A percentile compares a stretch with the other conserved stretches of the same genome.
phyloP scores from a whole-genome alignment of 768 basidiomycete species.

The Termitomyces sp. region DNA sequence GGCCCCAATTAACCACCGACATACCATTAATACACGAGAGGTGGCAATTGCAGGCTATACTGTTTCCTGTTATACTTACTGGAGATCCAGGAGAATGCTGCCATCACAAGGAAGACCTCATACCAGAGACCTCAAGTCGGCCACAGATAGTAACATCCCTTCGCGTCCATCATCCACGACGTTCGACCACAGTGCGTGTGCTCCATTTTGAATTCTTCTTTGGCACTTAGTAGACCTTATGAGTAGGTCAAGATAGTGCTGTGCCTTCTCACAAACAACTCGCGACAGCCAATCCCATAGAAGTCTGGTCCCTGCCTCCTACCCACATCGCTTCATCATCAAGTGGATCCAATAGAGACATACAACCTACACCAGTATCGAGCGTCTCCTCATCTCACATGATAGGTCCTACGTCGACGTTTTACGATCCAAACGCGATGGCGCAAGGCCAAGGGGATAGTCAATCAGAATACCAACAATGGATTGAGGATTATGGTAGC shows the following conservation, averaged over 20 bases:
- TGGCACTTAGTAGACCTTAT: conserved; percentile 4
- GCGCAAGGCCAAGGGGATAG: conserved; percentile 19
- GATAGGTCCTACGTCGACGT: conserved; percentile 50
- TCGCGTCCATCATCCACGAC: conserved; percentile 18
- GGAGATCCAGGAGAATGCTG: conserved; percentile 20
- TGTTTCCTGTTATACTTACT: conserved; percentile 19
- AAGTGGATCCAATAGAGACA: conserved; percentile 11
- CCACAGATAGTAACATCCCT: conserved; percentile 16
- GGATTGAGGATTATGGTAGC: conserved; percentile 27
- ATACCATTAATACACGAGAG: conserved; percentile 17
- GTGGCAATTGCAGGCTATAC: conserved; percentile 10
- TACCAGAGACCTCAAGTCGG: conserved; percentile 24
- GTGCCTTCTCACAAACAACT: conserved; percentile 7
- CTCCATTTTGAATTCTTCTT: not conserved
- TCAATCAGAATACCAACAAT: conserved; percentile 36
- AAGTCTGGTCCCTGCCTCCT: conserved; percentile 9
- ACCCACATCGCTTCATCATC: conserved; percentile 10
- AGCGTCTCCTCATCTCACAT: conserved; percentile 29
- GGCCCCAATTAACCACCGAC: conserved; percentile 25
- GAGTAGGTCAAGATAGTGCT: conserved; percentile 8
- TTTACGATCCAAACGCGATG: conserved; percentile 44
- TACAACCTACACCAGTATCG: conserved; percentile 10
- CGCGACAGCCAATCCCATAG: conserved; percentile 2
- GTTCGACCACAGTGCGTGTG: conserved; percentile 17
- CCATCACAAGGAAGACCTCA: conserved; percentile 27